Evolutionary conservation across 2,329 filamentous ascomycete species (phyloP).

Genomic region (Alternaria atra): DNA sequence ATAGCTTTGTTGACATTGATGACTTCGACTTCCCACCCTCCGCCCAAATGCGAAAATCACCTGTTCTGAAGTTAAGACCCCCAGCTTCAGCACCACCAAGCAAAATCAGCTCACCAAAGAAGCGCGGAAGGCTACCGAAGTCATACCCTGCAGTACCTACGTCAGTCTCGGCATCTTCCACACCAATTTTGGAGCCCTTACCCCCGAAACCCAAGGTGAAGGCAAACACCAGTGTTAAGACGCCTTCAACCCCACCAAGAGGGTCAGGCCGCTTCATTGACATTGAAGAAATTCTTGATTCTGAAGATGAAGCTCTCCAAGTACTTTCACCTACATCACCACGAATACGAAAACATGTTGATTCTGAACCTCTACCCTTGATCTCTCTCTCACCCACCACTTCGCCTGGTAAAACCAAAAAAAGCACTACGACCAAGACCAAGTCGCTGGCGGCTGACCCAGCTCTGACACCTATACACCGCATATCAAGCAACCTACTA

Average conservation of each 20-base stretch:
- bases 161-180: slow-evolving; percentile 7
- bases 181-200: slow-evolving; percentile 6
- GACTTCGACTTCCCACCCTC: slow-evolving; percentile 34
- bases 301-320: slow-evolving; percentile 46
- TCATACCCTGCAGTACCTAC: slow-evolving; percentile 15
- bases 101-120: slow-evolving; percentile 24
- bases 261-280: slow-evolving; percentile 39
- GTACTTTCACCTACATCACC: slow-evolving; percentile 48
- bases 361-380: slow-evolving; percentile 30
- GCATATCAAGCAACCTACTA: slow-evolving; percentile 28
- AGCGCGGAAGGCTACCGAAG: slow-evolving; percentile 35
- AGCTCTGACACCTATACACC: slow-evolving; percentile 18
- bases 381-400: slow-evolving; percentile 5
- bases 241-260: slow-evolving; percentile 24
- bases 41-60: slow-evolving; percentile 9
- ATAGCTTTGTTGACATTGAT: slow-evolving; percentile 39
- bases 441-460: background rate
- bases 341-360: slow-evolving; percentile 27
- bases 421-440: background rate
- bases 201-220: slow-evolving; percentile 6
- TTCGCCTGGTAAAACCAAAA: slow-evolving; percentile 4
- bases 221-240: background rate
- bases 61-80: background rate
- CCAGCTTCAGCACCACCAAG: slow-evolving; percentile 8
- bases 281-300: slow-evolving; percentile 53